Evolutionary conservation across 164 flowering plant species (phyloP).

Genomic region (Dillenia suffruticosa): DNA sequence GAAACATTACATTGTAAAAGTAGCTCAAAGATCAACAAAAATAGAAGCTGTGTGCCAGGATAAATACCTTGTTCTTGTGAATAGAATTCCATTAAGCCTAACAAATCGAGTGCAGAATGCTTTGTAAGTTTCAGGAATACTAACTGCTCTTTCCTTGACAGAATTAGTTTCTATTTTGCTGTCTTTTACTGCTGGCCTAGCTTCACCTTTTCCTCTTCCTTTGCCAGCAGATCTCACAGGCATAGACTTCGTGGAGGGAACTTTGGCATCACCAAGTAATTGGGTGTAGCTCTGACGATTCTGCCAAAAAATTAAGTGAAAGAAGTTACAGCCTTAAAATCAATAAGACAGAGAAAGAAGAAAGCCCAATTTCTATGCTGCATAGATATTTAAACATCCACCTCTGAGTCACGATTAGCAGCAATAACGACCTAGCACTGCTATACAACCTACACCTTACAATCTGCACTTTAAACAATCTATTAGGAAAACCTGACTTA

Average conservation of each 20-base stretch:
- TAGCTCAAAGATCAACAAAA: neutral
- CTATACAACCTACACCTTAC: too few relatives aligned
- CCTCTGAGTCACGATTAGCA: too few relatives aligned
- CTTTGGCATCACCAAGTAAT: slow-evolving; percentile 18
- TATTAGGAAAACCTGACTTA: too few relatives aligned
- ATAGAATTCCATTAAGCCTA: slow-evolving; percentile 88
- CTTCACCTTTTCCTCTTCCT: slow-evolving; percentile 66
- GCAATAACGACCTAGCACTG: too few relatives aligned
- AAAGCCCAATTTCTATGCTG: too few relatives aligned
- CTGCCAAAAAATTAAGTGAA: slow-evolving; percentile 29
- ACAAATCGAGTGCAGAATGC: slow-evolving; percentile 74
- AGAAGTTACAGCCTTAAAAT: neutral
- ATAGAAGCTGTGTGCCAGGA: neutral
- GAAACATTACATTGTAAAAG: neutral
- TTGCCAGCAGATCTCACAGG: slow-evolving; percentile 26
- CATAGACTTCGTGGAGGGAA: slow-evolving; percentile 16
- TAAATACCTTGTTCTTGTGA: slow-evolving; percentile 87
- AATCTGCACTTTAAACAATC: too few relatives aligned
- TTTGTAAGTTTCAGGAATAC: slow-evolving; percentile 38
- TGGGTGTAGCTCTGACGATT: slow-evolving; percentile 63
- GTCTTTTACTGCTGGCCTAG: slow-evolving; percentile 38
- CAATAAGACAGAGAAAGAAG: too few relatives aligned
- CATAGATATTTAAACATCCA: neutral
- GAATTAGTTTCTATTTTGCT: slow-evolving; percentile 25
- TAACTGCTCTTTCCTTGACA: slow-evolving; percentile 29